Base-by-base conservation (phyloP, 192 early-diverging fungal genomes). In the Neocallimastix lanati region DNA sequence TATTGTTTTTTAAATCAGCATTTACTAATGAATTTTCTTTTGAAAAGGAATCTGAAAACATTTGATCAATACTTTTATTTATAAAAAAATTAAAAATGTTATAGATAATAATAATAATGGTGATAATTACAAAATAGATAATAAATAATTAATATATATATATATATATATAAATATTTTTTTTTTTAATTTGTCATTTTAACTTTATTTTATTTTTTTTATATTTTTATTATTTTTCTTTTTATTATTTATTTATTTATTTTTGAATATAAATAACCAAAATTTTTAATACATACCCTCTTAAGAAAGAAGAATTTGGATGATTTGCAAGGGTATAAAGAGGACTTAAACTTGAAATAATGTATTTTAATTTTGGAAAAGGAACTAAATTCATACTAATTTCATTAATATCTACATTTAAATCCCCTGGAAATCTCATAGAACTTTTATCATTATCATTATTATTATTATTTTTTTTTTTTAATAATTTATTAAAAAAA, bases 331-430 rank as follows among this genome's bases (percentile, higher is more conserved):
- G 76, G 27, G 83, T 79, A 78, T 81, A 87, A 12, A 90, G 78
- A 30, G 89, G 89, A 28, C 88, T 84, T 86, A 90, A 88, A 80
- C 86, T 86, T 1, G 90, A 91, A 7, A 87, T 21, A 29, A 91
- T 80, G 29, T 86, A 89, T 81, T 90, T 90, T 25, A 88, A 80
- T 28, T 83, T 80, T 21, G 89, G 90, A 84, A 89, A 91, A 28
- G 90, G 90, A 36, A 91, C 88, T 16, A 91, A 79, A 77, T 91
- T 91, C 30, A 88, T 90, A 33, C 86, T 85, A 78, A 91, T 90
- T 76, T 91, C 90, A 80, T 87, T 89, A 77, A 91, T 90, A 82
- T 91, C 90, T 13, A 91, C 87, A 79, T 91, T 91, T 84, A 91
- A 84, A 28, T 81, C 80, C 5, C 90, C 90, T 77, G 85, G 83